Evolutionary conservation across 495 filamentous ascomycete genomes (phyloP), one percentile per base, ranked within the genome.

Genomic region (Penicillium simplicissimum): DNA sequence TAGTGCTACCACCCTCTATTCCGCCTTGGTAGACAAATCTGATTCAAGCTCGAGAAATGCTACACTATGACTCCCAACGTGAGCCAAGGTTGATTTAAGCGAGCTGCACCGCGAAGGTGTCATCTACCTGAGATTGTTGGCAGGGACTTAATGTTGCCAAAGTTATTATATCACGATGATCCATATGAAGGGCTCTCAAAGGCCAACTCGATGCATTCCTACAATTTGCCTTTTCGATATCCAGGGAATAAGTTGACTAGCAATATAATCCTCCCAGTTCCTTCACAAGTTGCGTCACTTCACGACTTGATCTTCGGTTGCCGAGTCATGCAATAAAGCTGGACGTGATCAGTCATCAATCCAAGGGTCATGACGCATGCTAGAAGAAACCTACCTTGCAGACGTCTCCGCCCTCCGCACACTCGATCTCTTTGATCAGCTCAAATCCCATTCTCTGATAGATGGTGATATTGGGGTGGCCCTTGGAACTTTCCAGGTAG

Each of bases 361-460:
- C 25, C 7, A 45, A 51, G 31, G 4, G 25, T 48, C 9, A 23
- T n/a, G n/a, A n/a, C n/a, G n/a, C n/a, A n/a, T 9, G 42, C 21
- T 10, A 15, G n/a, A 35, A 60, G 17, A 28, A 43, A 73, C 75
- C 33, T 67, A 79, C 76, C 65, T 67, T 75, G 63, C 71, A 75
- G 10, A 48, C 54, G 64, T 84, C 81, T 14, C 79, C 81, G 36
- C 81, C 79, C 66, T 86, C 87, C 38, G 81, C 75, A 74, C 86
- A 88, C 57, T 83, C 80, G 70, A 88, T 85, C 73, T 88, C 81
- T 67, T 77, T 82, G 23, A 79, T 81, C 47, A 85, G 71, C 71
- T 78, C 70, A 72, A 90, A 89, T 45, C 87, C 87, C 77, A 88
- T 82, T 71, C 75, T 79, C 65, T 85, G 80, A 74, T 90, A 90